Base-by-base conservation (phyloP, 2,329 filamentous ascomycete species). In the Microdochium bolleyi region DNA sequence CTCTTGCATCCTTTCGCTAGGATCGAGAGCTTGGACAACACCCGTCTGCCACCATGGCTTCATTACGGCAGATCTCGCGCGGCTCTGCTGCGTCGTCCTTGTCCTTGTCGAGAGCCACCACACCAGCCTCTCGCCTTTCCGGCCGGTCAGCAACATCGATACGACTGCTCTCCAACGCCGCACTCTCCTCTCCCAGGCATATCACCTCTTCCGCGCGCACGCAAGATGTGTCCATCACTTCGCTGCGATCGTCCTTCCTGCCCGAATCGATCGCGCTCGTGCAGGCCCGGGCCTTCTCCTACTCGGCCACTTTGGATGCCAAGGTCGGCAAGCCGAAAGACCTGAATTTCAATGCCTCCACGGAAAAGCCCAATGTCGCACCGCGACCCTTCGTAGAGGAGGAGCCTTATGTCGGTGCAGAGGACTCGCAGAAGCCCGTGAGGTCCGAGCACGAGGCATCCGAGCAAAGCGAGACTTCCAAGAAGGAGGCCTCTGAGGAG, bases 221-320 rank as follows among this genome's bases (percentile, higher is more conserved):
- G 13, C 16, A 46, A 10, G 62, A 55, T 55, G 61, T 59, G 58
- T 65, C 59, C 52, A 67, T 69, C 27, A 64, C 69, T 7, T 66
- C 70, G 16, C 63, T 79, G 53, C 74, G 71, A 61, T 79, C 76
- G 4, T 70, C 71, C 7, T 74, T 80, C 56, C 62, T 72, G 48
- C 69, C 71, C 52, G 65, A 70, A 53, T 62, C 71, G 10, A 64
- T 76, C 61, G 65, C 68, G 63, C 41, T 68, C 64, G 56, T 68
- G 62, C 62, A 66, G 60, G 58, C 66, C 57, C 67, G 69, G 57
- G 59, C 66, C 14, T 72, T 77, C 61, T 70, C 73, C 64, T 59
- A 64, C 55, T 70, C 71, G 38, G 57, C 62, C 59, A 52, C 57
- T 7, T 22, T 24, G 3, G 63, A 70, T 52, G 32, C 62, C 32